A percentile compares a stretch with the other conserved stretches of the same genome.
phyloP scores from a whole-genome alignment of 306 rosid species.

The Abrus precatorius region DNA sequence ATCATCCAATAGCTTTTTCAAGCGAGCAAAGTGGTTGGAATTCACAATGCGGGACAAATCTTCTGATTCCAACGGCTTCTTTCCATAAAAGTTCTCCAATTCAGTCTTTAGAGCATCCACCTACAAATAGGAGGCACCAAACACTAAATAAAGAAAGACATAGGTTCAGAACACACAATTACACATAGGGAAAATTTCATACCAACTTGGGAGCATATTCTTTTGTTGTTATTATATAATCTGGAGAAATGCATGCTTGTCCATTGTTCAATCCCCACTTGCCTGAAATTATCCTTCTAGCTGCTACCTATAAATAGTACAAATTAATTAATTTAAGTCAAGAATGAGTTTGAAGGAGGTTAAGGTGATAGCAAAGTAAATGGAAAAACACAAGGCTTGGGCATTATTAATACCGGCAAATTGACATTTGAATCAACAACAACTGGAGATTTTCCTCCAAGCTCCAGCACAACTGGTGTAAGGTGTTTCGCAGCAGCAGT shows the following conservation, averaged over 20 bases:
- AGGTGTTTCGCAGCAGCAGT: slow-evolving; percentile 96
- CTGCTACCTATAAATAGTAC: slow-evolving; percentile 58
- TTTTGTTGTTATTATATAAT: slow-evolving; percentile 79
- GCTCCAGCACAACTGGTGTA: slow-evolving; percentile 94
- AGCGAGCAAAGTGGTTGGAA: slow-evolving; percentile 81
- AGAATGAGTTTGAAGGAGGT: slow-evolving; percentile 34
- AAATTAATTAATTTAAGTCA: slow-evolving; percentile 26
- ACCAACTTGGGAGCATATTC: slow-evolving; percentile 90
- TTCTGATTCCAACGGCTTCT: slow-evolving; percentile 78
- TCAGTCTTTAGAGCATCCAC: slow-evolving; percentile 77
- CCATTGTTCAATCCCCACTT: slow-evolving; percentile 95
- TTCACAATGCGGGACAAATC: slow-evolving; percentile 90
- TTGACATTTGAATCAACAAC: slow-evolving; percentile 79
- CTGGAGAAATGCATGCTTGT: slow-evolving; percentile 91
- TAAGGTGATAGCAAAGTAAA: neutral
- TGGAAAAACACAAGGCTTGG: slow-evolving; percentile 7
- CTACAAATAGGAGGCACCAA: slow-evolving; percentile 56
- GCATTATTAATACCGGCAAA: slow-evolving; percentile 56
- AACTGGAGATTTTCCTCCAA: slow-evolving; percentile 95
- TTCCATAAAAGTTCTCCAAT: slow-evolving; percentile 76
- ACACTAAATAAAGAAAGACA: slow-evolving; percentile 27
- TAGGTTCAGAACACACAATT: slow-evolving; percentile 19
- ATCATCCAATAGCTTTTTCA: slow-evolving; percentile 82
- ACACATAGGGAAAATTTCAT: slow-evolving; percentile 43
- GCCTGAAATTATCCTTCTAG: slow-evolving; percentile 83